Conservation (phyloP, 768 basidiomycete genomes). For the Lactarius evosmus region DNA sequence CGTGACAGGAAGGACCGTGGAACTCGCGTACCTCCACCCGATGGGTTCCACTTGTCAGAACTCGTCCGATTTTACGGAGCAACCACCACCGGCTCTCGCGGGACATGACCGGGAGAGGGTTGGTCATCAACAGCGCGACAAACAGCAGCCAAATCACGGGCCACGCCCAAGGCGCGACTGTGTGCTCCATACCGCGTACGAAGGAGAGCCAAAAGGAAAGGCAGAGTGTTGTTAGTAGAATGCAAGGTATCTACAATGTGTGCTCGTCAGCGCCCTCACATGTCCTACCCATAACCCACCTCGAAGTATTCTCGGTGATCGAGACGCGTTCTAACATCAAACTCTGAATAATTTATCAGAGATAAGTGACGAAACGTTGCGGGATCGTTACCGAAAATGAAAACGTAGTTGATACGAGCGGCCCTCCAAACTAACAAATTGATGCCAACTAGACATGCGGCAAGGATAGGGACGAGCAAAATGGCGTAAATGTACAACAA, state of each 20-base stretch:
- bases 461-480: conserved; percentile 68
- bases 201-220: conserved; percentile 88
- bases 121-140: conserved; percentile 54
- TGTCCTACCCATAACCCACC: conserved; percentile 36
- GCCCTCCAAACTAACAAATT: conserved; percentile 78
- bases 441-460: conserved; percentile 73
- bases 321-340: conserved; percentile 25
- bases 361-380: neutral
- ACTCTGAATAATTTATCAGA: conserved; percentile 2
- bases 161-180: conserved; percentile 69
- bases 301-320: conserved; percentile 79
- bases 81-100: conserved; percentile 79
- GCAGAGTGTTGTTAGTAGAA: conserved; percentile 69
- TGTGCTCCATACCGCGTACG: conserved; percentile 49
- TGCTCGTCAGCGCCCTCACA: neutral
- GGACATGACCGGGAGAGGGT: conserved; percentile 70
- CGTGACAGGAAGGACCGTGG: neutral
- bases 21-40: conserved; percentile 63
- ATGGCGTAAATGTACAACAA: conserved; percentile 78
- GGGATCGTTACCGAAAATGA: conserved; percentile 71
- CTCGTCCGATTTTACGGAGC: conserved; percentile 55
- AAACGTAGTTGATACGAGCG: conserved; percentile 86
- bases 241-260: conserved; percentile 64
- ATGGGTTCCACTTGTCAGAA: conserved; percentile 65
- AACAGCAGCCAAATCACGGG: conserved; percentile 79